Conservation (phyloP, 2,329 filamentous ascomycete genomes). For the Stagonosporopsis tanaceti region DNA sequence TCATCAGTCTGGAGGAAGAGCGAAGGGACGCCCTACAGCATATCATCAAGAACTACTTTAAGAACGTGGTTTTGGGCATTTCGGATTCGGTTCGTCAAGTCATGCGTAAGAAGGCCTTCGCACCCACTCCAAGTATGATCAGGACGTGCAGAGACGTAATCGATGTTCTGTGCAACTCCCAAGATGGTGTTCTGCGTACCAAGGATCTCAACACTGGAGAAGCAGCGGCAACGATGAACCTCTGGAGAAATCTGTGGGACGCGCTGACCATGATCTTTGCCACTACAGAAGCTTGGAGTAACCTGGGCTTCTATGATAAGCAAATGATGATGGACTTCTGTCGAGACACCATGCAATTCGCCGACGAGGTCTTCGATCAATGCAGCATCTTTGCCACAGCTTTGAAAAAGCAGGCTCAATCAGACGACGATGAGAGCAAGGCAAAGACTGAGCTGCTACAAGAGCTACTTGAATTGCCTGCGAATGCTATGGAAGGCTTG, state of each 20-base stretch:
- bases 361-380: conserved; percentile 82
- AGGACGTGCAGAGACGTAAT: conserved; percentile 69
- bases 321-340: conserved; percentile 88
- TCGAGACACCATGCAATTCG: conserved; percentile 92
- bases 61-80: conserved; percentile 64
- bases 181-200: conserved; percentile 68
- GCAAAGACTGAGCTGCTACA: conserved; percentile 52
- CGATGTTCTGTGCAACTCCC: conserved; percentile 69
- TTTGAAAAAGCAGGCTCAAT: conserved; percentile 54
- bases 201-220: conserved; percentile 67
- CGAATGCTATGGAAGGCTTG: conserved; percentile 70
- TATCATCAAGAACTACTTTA: conserved; percentile 65
- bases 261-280: conserved; percentile 81
- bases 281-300: conserved; percentile 84
- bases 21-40: conserved; percentile 68
- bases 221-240: conserved; percentile 71
- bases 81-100: conserved; percentile 65
- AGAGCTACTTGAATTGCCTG: conserved; percentile 70
- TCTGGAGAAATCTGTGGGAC: conserved; percentile 88
- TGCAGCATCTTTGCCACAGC: conserved; percentile 84
- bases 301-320: conserved; percentile 71
- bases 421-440: conserved; percentile 46
- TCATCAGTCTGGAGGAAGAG: conserved; percentile 74
- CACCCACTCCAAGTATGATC: conserved; percentile 66
- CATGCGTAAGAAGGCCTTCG: conserved; percentile 65